A percentile compares a stretch with the other conserved stretches of the same genome.
phyloP scores from a whole-genome alignment of 2,329 filamentous ascomycete genomes.

The Aureobasidium sp. region DNA sequence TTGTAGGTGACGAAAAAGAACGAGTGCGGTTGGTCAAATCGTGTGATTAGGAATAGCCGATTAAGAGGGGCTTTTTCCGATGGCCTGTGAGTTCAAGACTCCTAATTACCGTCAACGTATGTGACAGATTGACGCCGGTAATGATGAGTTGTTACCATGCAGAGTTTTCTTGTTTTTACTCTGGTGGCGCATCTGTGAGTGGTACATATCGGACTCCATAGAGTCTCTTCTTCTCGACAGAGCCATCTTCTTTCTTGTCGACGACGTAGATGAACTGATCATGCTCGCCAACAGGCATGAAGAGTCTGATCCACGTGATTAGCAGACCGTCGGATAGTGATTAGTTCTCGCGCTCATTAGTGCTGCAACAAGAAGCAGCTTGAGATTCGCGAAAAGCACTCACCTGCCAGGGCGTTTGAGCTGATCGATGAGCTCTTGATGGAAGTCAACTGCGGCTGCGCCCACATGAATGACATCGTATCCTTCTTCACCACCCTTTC shows the following conservation, averaged over 20 bases:
- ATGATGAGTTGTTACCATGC: neutral
- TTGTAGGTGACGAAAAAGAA: neutral
- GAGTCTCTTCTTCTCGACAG: constrained; percentile 52
- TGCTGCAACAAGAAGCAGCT: neutral
- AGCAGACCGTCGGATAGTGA: constrained; percentile 6
- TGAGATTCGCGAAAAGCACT: constrained; percentile 16
- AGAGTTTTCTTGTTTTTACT: constrained; percentile 1
- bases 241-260: constrained; percentile 62
- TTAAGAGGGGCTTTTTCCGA: no score
- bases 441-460: constrained; percentile 69
- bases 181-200: constrained; percentile 59
- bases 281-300: constrained; percentile 64
- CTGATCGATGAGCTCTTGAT: constrained; percentile 67
- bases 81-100: neutral
- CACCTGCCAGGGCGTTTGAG: constrained; percentile 66
- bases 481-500: constrained; percentile 43
- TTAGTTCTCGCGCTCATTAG: neutral
- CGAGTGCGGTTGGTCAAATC: neutral
- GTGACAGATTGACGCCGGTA: neutral
- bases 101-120: neutral
- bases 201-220: constrained; percentile 73
- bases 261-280: constrained; percentile 66
- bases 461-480: constrained; percentile 97
- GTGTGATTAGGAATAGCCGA: neutral
- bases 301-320: constrained; percentile 46